Percentiles rank a stretch among this genome's conserved stretches.
Evolutionary conservation across 2,329 filamentous ascomycete species (phyloP).

Genomic region (Trichoderma sp.): DNA sequence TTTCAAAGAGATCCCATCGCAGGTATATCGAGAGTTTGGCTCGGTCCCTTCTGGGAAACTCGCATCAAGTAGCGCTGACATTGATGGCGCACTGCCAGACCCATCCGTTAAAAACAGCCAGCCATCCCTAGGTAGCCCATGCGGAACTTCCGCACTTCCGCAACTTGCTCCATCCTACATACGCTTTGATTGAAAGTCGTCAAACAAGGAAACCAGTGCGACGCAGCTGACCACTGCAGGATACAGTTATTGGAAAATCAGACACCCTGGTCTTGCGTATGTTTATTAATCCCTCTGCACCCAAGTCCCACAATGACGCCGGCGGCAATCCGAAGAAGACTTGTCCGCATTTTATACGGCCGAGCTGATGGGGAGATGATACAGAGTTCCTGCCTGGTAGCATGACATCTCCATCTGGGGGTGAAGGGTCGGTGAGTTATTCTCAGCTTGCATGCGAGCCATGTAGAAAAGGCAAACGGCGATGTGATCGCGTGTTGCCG

Average conservation of each 20-base stretch:
- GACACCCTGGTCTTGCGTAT: background rate
- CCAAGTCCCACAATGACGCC: background rate
- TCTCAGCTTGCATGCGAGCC: conserved; percentile 1
- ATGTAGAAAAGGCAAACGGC: conserved; percentile 3
- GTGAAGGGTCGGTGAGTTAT: background rate
- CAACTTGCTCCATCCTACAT: background rate
- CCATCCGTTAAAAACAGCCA: background rate
- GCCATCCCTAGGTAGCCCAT: background rate
- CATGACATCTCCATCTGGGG: background rate
- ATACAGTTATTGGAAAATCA: background rate
- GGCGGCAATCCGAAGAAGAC: background rate
- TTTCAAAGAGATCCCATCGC: background rate
- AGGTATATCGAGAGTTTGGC: background rate
- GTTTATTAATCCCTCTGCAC: background rate
- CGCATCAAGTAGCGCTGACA: background rate
- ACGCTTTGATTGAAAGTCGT: background rate
- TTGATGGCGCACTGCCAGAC: background rate
- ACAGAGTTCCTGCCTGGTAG: background rate
- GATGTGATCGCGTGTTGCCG: background rate
- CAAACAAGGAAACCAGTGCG: background rate
- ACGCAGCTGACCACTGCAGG: background rate
- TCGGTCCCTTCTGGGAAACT: background rate
- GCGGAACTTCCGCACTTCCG: conserved; percentile 8
- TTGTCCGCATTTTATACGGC: background rate
- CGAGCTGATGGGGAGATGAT: background rate